Evolutionary conservation across 1,139 yeast species (phyloP).

Genomic region (Pichia sp.): DNA sequence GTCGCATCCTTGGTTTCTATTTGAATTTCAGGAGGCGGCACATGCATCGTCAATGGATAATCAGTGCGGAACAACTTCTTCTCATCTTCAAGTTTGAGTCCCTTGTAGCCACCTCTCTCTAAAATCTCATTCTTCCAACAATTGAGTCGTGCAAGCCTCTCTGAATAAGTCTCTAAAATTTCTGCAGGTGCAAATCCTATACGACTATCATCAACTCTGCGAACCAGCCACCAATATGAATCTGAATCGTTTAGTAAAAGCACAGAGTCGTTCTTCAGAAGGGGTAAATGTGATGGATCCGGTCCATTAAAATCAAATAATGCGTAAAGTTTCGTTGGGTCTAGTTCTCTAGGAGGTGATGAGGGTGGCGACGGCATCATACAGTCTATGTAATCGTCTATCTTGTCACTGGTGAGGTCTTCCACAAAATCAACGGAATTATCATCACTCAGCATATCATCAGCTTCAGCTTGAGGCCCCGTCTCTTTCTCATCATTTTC

Average conservation of each 20-base stretch:
- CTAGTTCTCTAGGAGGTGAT: slow-evolving; percentile 76
- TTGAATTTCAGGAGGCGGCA: slow-evolving; percentile 8
- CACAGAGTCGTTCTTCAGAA: slow-evolving; percentile 78
- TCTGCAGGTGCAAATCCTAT: slow-evolving; percentile 98
- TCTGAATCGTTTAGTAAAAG: slow-evolving; percentile 79
- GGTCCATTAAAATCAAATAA: slow-evolving; percentile 85
- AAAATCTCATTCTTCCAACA: slow-evolving; percentile 87
- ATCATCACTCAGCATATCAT: slow-evolving; percentile 12
- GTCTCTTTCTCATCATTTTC: not conserved
- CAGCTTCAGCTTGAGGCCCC: too few relatives aligned
- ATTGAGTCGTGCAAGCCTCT: slow-evolving; percentile 83
- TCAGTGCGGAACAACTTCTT: slow-evolving; percentile 15
- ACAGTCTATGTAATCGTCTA: slow-evolving; percentile 23
- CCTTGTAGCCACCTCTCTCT: slow-evolving; percentile 33
- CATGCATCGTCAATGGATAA: slow-evolving; percentile 5
- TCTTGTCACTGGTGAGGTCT: slow-evolving; percentile 7
- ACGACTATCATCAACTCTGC: slow-evolving; percentile 49
- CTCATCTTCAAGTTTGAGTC: slow-evolving; percentile 21
- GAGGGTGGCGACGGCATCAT: slow-evolving; percentile 60
- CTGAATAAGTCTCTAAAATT: slow-evolving; percentile 85
- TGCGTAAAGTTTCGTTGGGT: slow-evolving; percentile 81
- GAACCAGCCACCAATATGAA: slow-evolving; percentile 94
- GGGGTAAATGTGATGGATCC: slow-evolving; percentile 86
- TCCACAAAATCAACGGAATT: slow-evolving; percentile 6
- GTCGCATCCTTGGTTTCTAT: not conserved